Base-by-base conservation (phyloP, 805 yeast species). In the Myxozyma neglecta region DNA sequence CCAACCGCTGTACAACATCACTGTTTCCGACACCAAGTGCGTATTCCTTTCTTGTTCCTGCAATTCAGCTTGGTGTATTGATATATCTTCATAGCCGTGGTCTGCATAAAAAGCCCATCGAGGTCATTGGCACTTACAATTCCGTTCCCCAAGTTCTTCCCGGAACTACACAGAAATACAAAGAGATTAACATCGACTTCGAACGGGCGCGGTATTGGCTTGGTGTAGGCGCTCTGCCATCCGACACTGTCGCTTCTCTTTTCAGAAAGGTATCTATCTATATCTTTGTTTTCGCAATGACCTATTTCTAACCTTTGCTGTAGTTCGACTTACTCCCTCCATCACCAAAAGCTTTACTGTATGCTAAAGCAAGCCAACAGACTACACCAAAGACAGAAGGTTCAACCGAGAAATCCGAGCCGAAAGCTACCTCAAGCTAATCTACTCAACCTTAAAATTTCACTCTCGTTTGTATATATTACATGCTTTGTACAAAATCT, bases 181-280 rank as follows among this genome's bases (percentile, higher is more conserved):
- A 94, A 73, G 91, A 91, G 68, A 83, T 93, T 45, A 82, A 86
- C 68, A 77, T 94, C 42, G 98, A 94, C 73, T 91, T 94, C 72
- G 85, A 85, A 66, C 84, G 97, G 70, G 85, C 97, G 5, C 90
- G 90, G 74, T 94, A 94, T 76, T 94, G 99, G 99, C 78, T 94
- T 40, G 96, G 97, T 70, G 96, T 90, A 18, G 99, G 99, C 11
- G 98, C 98, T 1, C 96, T 89, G 73, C 96, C 97, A 6, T 85
- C 93, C 29, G 91, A 88, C 48, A 79, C 94, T 3, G 96, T 93
- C 11, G 81, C 85, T 1, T 84, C 84, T 67, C 77, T 94, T 56
- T 83, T 94, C 73, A 86, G 85, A 72, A 90, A 86, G 74, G 90
- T 66, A 16, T 1, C 44, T 66, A 16, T 1, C 44, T 34, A 9